phyloP scores from a whole-genome alignment of 164 flowering plant species.

The Liquidambar formosana region DNA sequence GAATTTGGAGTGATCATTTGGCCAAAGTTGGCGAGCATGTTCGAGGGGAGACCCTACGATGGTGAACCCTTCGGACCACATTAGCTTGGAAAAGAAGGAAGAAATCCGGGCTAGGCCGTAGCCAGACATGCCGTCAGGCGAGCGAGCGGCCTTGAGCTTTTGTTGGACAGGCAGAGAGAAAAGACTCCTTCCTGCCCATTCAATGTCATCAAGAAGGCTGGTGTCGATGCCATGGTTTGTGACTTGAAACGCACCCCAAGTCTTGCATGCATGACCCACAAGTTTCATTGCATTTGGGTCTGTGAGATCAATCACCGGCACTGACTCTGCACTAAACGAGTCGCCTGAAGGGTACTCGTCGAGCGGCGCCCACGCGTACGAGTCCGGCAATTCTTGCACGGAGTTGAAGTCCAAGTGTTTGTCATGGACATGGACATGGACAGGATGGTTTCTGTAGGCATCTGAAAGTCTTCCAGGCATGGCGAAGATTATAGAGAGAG shows the following conservation, averaged over 20 bases:
- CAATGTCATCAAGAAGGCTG: conserved; percentile 44
- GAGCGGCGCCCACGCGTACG: conserved; percentile 52
- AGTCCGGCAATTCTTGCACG: conserved; percentile 63
- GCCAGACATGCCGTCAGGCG: conserved; percentile 61
- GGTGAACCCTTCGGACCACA: conserved; percentile 96
- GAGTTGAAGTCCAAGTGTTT: conserved; percentile 56
- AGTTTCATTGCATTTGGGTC: conserved; percentile 42
- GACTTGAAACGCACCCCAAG: conserved; percentile 86
- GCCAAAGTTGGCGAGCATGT: conserved; percentile 83
- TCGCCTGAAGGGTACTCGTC: conserved; percentile 14
- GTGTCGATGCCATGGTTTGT: conserved; percentile 61
- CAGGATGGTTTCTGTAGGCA: conserved; percentile 43
- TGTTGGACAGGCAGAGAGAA: conserved; percentile 70
- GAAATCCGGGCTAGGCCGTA: conserved; percentile 77
- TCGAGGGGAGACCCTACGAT: conserved; percentile 65
- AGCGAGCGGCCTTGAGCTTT: conserved; percentile 70
- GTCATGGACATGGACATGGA: conserved; percentile 26
- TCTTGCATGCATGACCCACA: conserved; percentile 70
- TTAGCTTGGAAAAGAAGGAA: conserved; percentile 61
- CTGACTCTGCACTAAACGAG: conserved; percentile 19
- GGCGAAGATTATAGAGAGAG: neutral
- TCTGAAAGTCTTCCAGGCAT: conserved; percentile 63
- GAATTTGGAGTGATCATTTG: conserved; percentile 50
- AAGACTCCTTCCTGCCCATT: conserved; percentile 35
- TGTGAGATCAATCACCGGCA: conserved; percentile 62